Conservation (phyloP, 305 asterid genomes). For the Monarda citriodora region DNA sequence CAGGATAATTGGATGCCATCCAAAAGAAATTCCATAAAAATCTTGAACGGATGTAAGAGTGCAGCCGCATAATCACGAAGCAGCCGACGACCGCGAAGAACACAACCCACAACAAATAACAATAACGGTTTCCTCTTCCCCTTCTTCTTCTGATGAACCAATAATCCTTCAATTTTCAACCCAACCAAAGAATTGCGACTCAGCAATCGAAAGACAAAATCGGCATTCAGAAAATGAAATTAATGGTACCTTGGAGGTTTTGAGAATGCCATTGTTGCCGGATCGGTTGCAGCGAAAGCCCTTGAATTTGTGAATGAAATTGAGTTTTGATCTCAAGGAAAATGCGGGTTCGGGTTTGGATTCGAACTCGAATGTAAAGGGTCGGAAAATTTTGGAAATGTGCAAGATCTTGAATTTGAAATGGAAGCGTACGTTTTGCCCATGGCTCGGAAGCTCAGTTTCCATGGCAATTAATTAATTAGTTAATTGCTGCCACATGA, state of each 20-base stretch:
- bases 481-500: too few relatives aligned
- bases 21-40: conserved; percentile 9
- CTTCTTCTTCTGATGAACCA: too few relatives aligned
- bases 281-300: too few relatives aligned
- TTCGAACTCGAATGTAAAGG: conserved; percentile 21
- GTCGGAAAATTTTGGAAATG: conserved; percentile 18
- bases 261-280: too few relatives aligned
- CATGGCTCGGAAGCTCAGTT: conserved; percentile 34
- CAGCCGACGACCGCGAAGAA: conserved; percentile 5
- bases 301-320: conserved; percentile 19
- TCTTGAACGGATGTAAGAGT: conserved; percentile 13
- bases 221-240: too few relatives aligned
- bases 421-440: conserved; percentile 25
- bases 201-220: too few relatives aligned
- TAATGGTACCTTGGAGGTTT: too few relatives aligned
- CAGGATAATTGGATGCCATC: conserved; percentile 16
- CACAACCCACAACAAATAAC: conserved; percentile 13
- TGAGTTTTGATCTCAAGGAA: conserved; percentile 19
- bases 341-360: conserved; percentile 25
- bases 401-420: conserved; percentile 15
- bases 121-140: too few relatives aligned
- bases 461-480: too few relatives aligned
- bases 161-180: too few relatives aligned
- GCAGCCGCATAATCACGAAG: conserved; percentile 11
- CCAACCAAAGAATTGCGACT: too few relatives aligned